Conservation (phyloP, 495 filamentous ascomycete species). For the Neurospora sp. region DNA sequence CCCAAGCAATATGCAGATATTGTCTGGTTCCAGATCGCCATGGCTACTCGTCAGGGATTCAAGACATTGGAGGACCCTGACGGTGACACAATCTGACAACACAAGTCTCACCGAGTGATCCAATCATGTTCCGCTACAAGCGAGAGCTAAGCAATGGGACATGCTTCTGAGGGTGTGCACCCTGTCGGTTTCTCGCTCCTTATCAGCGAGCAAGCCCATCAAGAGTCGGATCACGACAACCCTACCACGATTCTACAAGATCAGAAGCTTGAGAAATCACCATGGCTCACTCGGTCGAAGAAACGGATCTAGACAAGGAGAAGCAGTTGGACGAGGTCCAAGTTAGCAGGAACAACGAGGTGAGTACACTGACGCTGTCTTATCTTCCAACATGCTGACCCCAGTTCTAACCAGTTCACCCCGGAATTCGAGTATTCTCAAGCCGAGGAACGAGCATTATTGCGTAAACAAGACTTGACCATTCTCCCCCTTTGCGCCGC, state of each 20-base stretch:
- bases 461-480: constrained; percentile 51
- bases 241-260: neutral
- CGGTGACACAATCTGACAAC: neutral
- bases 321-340: neutral
- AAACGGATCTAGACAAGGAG: neutral
- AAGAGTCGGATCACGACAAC: neutral
- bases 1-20: neutral
- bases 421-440: constrained; percentile 11
- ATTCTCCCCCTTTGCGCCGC: constrained; percentile 49
- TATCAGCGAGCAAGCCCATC: neutral
- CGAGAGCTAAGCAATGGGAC: neutral
- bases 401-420: neutral
- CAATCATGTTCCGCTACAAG: neutral
- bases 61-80: neutral
- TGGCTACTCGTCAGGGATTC: neutral
- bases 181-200: neutral
- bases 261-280: neutral
- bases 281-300: neutral
- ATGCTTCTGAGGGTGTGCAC: neutral
- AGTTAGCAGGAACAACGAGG: neutral
- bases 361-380: neutral
- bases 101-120: neutral
- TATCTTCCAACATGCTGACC: neutral
- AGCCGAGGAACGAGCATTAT: constrained; percentile 26
- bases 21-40: neutral